A percentile compares a stretch with the other conserved stretches of the same genome.
These are phyloP conservation scores for Candida rishiriensis DNA, from an alignment of 805 yeast species.

Conservation along the genomic window DNA sequence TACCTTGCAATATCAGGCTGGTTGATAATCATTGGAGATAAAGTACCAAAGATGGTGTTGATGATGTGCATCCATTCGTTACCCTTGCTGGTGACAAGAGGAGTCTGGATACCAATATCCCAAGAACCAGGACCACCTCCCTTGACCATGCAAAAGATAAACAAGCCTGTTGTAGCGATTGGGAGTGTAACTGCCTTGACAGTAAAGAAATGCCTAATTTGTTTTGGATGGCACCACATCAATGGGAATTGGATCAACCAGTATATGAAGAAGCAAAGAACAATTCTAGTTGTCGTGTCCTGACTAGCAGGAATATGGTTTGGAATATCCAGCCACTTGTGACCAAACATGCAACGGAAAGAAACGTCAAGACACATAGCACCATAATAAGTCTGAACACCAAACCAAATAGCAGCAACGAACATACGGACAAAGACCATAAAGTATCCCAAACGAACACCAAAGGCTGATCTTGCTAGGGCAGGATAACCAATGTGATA, in stretches of 20 bases:
- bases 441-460: constrained; percentile 31
- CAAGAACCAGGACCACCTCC: constrained; percentile 18
- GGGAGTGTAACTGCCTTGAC: constrained; percentile 17
- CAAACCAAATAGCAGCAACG: constrained; percentile 36
- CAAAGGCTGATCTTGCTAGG: constrained; percentile 33
- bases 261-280: constrained; percentile 17
- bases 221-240: constrained; percentile 16
- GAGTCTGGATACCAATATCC: constrained; percentile 8
- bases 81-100: constrained; percentile 6
- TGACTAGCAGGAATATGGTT: constrained; percentile 18
- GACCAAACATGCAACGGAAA: constrained; percentile 19
- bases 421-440: constrained; percentile 34
- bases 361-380: constrained; percentile 33
- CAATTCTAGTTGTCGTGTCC: constrained; percentile 12
- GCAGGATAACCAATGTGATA: constrained; percentile 36
- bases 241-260: constrained; percentile 20
- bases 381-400: constrained; percentile 34
- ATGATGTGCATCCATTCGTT: constrained; percentile 17
- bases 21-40: constrained; percentile 26
- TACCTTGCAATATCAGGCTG: constrained; percentile 28
- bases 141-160: constrained; percentile 17
- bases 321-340: constrained; percentile 15
- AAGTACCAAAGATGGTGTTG: constrained; percentile 22
- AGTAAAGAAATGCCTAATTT: constrained; percentile 16
- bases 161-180: constrained; percentile 17